phyloP scores from a whole-genome alignment of 139 green algal species.

The Yamagishiella unicocca region DNA sequence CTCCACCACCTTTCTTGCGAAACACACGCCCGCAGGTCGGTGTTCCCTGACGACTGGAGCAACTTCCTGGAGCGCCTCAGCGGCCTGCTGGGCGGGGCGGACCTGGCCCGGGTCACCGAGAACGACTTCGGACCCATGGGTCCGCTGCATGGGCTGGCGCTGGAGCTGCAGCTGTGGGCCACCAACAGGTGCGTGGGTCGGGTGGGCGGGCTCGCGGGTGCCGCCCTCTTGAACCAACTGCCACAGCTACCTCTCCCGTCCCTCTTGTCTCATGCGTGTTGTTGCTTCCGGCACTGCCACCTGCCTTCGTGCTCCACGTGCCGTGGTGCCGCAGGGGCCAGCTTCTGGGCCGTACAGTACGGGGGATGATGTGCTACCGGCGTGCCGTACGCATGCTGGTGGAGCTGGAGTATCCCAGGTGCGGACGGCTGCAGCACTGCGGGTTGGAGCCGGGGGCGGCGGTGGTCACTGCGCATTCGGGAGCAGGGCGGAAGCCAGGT shows the following conservation, averaged over 20 bases:
- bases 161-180: constrained; percentile 42
- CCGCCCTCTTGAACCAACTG: no score
- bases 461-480: no score
- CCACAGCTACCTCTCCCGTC: no score
- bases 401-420: constrained; percentile 55
- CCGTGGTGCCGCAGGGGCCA: constrained; percentile 66
- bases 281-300: no score
- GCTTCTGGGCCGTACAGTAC: constrained; percentile 83
- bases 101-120: constrained; percentile 1
- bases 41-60: constrained; percentile 53
- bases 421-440: neutral
- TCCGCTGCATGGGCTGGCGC: neutral
- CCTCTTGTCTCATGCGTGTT: no score
- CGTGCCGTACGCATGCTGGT: constrained; percentile 88
- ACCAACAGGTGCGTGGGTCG: constrained; percentile 15
- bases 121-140: constrained; percentile 9
- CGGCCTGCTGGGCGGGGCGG: neutral
- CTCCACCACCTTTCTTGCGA: no score
- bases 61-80: constrained; percentile 54
- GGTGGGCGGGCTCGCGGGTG: no score
- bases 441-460: no score
- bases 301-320: no score
- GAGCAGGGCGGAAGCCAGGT: no score
- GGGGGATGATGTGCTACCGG: constrained; percentile 91
- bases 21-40: constrained; percentile 38